Conservation (phyloP, 176 grass and related monocot genomes). For the Oryza brachyantha region DNA sequence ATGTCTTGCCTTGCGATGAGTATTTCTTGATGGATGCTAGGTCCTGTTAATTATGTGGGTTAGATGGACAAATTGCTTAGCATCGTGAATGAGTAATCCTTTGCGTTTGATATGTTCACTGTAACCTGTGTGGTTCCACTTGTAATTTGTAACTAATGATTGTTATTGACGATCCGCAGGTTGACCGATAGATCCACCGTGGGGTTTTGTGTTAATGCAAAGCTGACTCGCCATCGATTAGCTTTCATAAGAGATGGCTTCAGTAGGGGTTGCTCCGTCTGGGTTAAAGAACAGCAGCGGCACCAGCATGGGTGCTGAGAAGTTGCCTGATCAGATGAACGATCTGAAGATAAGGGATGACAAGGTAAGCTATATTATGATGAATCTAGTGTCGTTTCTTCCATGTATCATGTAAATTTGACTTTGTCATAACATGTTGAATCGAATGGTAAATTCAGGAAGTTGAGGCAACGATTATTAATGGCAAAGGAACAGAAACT, state of each 20-base stretch:
- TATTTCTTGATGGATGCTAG: neutral
- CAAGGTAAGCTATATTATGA: conserved; percentile 36
- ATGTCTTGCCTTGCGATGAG: neutral
- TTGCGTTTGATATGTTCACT: neutral
- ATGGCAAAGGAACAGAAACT: conserved; percentile 77
- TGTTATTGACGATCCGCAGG: neutral
- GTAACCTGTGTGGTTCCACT: neutral
- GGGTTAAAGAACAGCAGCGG: conserved; percentile 43
- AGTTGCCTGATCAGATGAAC: conserved; percentile 59
- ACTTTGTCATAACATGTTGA: neutral
- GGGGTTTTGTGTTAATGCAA: conserved; percentile 25
- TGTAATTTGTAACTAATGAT: neutral
- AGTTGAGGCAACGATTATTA: conserved; percentile 67
- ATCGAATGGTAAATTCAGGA: conserved; percentile 48
- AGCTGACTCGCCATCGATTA: conserved; percentile 1
- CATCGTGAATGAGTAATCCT: neutral
- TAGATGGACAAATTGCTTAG: neutral
- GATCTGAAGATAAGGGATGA: conserved; percentile 79
- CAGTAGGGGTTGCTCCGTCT: conserved; percentile 40
- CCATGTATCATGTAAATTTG: neutral
- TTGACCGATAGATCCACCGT: neutral
- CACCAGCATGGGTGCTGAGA: conserved; percentile 46
- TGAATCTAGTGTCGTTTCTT: neutral
- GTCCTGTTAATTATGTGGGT: neutral
- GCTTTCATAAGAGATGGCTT: conserved; percentile 46